Conservation (phyloP, 768 basidiomycete genomes). For the Termitomyces sp. region DNA sequence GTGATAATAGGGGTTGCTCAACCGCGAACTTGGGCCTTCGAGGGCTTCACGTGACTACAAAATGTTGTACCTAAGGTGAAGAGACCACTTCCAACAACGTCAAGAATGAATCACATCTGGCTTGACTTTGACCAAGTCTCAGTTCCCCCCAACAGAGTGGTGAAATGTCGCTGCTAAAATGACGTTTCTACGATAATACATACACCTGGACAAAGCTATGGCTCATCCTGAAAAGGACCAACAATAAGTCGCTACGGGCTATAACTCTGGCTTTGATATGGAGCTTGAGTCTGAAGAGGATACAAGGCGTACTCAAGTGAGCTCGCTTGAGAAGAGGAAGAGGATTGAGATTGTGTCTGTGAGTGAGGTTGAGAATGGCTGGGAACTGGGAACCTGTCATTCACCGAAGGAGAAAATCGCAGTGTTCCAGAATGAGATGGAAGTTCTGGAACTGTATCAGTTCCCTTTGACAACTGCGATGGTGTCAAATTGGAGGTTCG, state of each 20-base stretch:
- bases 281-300: conserved; percentile 48
- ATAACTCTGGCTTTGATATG: conserved; percentile 44
- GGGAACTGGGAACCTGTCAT: background rate
- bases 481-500: background rate
- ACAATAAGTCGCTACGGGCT: conserved; percentile 18
- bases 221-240: background rate
- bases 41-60: too few relatives aligned
- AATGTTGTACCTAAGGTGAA: too few relatives aligned
- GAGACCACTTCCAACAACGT: background rate
- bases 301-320: conserved; percentile 25
- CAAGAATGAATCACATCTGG: background rate
- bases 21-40: too few relatives aligned
- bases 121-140: background rate
- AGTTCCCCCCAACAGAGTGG: too few relatives aligned
- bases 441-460: background rate
- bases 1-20: conserved; percentile 1
- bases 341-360: conserved; percentile 17
- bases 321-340: conserved; percentile 13
- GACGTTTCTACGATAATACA: background rate
- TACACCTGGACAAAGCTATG: background rate
- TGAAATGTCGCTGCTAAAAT: too few relatives aligned
- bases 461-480: background rate
- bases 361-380: conserved; percentile 5
- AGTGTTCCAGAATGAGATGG: conserved; percentile 24
- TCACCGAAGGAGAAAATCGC: conserved; percentile 13